Evolutionary conservation across 2,329 filamentous ascomycete genomes (phyloP), one percentile per base, ranked within the genome.

Genomic region (Cercospora sesami): DNA sequence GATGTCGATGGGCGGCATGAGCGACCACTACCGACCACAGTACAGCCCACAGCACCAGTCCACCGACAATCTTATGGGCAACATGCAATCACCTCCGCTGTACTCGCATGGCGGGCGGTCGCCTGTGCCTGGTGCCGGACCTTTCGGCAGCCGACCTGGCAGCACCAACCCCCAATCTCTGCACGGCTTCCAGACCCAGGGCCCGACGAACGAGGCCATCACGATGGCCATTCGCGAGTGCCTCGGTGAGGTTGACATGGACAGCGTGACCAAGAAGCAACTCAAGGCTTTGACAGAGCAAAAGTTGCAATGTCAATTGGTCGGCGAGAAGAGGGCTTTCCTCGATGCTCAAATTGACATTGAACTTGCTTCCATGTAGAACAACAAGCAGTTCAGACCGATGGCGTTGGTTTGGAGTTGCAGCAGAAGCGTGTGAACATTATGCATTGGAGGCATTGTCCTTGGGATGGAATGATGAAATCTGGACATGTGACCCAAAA

Each of bases 221-320:
- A 86, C 92, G 18, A 91, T 96, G 69, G 91, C 92, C 1, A 94
- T 98, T 70, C 91, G 93, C 75, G 84, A 86, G 61, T 95, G 95
- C 74, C 84, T 99, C 70, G 82, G 85, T 16, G 94, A 97, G 76
- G 93, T 97, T 0, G 94, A 99, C 79, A 85, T 99, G 51, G 95
- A 99, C 79, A 94, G 87, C n/a, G 92, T 98, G 59, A 99, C 95
- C 6, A 99, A 98, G 89, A 99, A 99, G 83, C 94, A 98, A 82
- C 82, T 88, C 78, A 83, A 83, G 79, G 94, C 92, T 3, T 86
- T 98, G 55, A 93, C 97, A 12, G 95, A 99, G 82, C 93, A 97
- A 83, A 88, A 94, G 75, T 82, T 99, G 70, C 94, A 97, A 82
- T 94, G 91, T 4, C 93, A 97, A 79, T 85, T 98, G 67, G 85